A percentile compares a stretch with the other conserved stretches of the same genome.
phyloP scores from a whole-genome alignment of 495 filamentous ascomycete genomes.

The Penicillium lagena region DNA sequence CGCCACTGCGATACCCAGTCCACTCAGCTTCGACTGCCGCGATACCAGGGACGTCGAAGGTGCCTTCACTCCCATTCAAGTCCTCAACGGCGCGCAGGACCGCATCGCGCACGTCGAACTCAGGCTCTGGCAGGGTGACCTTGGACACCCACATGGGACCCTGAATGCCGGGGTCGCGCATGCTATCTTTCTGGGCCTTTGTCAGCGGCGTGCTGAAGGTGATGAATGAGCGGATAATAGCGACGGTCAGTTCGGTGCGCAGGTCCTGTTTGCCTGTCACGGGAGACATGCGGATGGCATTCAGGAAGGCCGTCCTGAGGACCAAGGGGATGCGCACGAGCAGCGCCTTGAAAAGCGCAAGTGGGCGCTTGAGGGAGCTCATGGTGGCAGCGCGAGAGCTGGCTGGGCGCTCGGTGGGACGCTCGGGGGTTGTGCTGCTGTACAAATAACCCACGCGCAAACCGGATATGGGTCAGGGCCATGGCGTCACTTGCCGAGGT shows the following conservation, averaged over 20 bases:
- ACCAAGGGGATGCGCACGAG: slow-evolving; percentile 60
- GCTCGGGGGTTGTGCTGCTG: not conserved
- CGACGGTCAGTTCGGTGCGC: slow-evolving; percentile 65
- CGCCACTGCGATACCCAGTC: slow-evolving; percentile 66
- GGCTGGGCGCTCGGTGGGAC: not conserved
- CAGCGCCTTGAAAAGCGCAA: slow-evolving; percentile 38
- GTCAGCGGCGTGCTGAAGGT: slow-evolving; percentile 41
- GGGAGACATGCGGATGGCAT: slow-evolving; percentile 59
- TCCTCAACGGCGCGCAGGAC: slow-evolving; percentile 58
- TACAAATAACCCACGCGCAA: not conserved
- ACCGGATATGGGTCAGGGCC: slow-evolving; percentile 8
- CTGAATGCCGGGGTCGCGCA: slow-evolving; percentile 62
- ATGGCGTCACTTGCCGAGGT: slow-evolving; percentile 18
- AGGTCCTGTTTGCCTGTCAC: slow-evolving; percentile 72
- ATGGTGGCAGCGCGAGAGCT: slow-evolving; percentile 13
- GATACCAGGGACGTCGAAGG: slow-evolving; percentile 47
- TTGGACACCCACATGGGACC: slow-evolving; percentile 77
- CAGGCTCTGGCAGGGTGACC: slow-evolving; percentile 50
- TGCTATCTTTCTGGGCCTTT: slow-evolving; percentile 54
- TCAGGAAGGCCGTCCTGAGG: slow-evolving; percentile 57
- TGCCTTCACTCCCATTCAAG: slow-evolving; percentile 44
- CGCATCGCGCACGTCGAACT: slow-evolving; percentile 51
- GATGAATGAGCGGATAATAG: slow-evolving; percentile 61
- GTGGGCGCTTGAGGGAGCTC: slow-evolving; percentile 25
- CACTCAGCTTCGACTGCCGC: slow-evolving; percentile 74